A percentile compares a stretch with the other conserved stretches of the same genome.
These are phyloP conservation scores for Globisporangium spiculum DNA, from an alignment of 352 stramenopile genomes.

Conservation along the genomic window DNA sequence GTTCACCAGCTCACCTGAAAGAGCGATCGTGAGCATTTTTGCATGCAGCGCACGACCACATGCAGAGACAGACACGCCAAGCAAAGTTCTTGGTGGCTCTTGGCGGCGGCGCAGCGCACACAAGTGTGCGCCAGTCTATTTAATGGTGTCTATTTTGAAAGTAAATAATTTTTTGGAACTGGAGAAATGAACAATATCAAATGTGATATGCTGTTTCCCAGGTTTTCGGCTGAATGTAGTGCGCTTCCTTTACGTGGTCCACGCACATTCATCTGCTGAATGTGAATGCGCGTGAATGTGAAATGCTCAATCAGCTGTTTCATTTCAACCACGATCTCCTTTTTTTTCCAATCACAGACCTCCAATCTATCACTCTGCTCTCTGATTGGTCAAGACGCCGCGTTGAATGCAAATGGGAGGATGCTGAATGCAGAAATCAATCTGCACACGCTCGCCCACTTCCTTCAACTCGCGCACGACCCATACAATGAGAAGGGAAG, in stretches of 20 bases:
- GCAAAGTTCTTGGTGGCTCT: background rate
- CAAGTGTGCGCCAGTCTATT: background rate
- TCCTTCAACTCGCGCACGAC: conserved; percentile 1
- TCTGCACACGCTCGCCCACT: background rate
- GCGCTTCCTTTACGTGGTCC: background rate
- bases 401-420: conserved; percentile 9
- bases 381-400: background rate
- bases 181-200: too few species aligned
- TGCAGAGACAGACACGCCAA: background rate
- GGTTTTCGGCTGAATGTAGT: background rate
- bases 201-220: background rate
- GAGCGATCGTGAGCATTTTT: background rate
- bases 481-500: background rate
- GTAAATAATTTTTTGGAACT: background rate
- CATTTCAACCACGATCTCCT: background rate
- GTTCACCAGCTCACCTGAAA: too few species aligned
- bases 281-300: conserved; percentile 9
- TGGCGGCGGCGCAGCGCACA: background rate
- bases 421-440: background rate
- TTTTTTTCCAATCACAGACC: background rate
- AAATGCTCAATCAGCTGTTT: background rate
- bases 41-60: background rate
- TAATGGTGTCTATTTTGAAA: too few species aligned
- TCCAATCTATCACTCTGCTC: background rate
- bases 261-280: background rate